phyloP scores from a whole-genome alignment of 1,139 yeast species.

The Geotrichum bryndzae region DNA sequence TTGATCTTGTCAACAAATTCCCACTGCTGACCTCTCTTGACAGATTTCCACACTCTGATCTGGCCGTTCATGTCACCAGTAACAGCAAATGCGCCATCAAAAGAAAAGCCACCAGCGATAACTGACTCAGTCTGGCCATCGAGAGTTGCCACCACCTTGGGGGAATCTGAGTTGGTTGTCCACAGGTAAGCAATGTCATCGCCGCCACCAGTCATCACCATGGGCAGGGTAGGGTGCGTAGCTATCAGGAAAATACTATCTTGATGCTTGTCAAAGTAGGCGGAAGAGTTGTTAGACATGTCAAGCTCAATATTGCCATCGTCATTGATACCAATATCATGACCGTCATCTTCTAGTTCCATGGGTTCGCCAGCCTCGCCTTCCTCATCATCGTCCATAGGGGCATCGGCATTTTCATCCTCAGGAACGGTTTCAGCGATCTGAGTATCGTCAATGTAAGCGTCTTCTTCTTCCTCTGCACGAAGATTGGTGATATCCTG shows the following conservation, averaged over 20 bases:
- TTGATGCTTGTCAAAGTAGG: slow-evolving; percentile 81
- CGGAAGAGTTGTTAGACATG: slow-evolving; percentile 79
- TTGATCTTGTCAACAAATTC: slow-evolving; percentile 60
- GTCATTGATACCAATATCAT: slow-evolving; percentile 18
- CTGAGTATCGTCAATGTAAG: slow-evolving; percentile 24
- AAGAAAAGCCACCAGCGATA: slow-evolving; percentile 73
- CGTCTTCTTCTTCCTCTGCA: slow-evolving; percentile 22
- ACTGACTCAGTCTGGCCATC: slow-evolving; percentile 84
- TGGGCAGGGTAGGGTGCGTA: slow-evolving; percentile 75
- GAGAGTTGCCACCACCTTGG: slow-evolving; percentile 68
- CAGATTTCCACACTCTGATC: slow-evolving; percentile 63
- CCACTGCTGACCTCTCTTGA: slow-evolving; percentile 81
- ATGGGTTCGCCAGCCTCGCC: slow-evolving; percentile 21
- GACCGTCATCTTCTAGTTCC: slow-evolving; percentile 21
- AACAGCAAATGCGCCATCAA: slow-evolving; percentile 70
- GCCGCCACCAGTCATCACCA: slow-evolving; percentile 83
- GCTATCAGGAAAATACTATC: slow-evolving; percentile 78
- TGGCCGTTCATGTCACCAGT: slow-evolving; percentile 96
- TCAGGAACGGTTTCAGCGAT: slow-evolving; percentile 31
- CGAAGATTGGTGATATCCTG: background rate
- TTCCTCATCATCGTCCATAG: slow-evolving; percentile 21
- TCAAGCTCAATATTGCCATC: slow-evolving; percentile 57
- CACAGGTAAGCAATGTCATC: slow-evolving; percentile 85
- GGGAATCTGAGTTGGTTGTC: slow-evolving; percentile 85
- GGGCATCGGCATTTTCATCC: slow-evolving; percentile 22